Conservation (phyloP, 2,329 filamentous ascomycete species). For the Colletotrichum euphorbiae region DNA sequence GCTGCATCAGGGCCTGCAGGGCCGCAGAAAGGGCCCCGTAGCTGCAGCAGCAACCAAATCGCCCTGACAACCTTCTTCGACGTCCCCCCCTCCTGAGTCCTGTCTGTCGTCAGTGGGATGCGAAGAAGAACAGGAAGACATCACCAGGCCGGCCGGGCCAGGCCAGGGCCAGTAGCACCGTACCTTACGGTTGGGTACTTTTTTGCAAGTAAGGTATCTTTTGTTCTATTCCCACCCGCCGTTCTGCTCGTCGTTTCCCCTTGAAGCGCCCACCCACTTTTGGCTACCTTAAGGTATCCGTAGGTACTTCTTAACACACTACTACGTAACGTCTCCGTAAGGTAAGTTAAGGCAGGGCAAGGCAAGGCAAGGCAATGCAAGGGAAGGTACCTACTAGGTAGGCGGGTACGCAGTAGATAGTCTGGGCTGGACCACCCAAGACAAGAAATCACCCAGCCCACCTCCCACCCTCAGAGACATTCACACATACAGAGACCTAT, state of each 20-base stretch:
- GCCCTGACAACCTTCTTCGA: slow-evolving; percentile 49
- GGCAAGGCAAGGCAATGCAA: too few species aligned
- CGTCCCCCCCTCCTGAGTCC: too few species aligned
- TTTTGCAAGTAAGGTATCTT: not conserved
- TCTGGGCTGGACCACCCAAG: slow-evolving; percentile 20
- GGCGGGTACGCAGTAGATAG: too few species aligned
- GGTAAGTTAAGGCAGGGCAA: too few species aligned
- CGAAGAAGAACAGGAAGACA: slow-evolving; percentile 2
- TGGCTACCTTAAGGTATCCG: slow-evolving; percentile 31
- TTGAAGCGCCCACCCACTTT: slow-evolving; percentile 20
- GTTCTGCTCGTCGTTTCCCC: not conserved
- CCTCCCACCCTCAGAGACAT: too few species aligned
- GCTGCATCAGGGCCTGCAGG: slow-evolving; percentile 23
- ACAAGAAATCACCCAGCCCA: not conserved
- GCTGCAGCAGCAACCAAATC: slow-evolving; percentile 44
- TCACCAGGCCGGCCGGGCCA: slow-evolving; percentile 1
- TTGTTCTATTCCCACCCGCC: not conserved
- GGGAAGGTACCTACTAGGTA: too few species aligned
- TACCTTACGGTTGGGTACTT: slow-evolving; percentile 9
- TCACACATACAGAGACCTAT: too few species aligned
- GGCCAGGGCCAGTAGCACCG: not conserved
- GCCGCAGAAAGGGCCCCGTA: slow-evolving; percentile 22
- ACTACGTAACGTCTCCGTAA: slow-evolving; percentile 37
- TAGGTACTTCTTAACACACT: slow-evolving; percentile 26
- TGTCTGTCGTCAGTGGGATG: too few species aligned